phyloP scores from a whole-genome alignment of 768 basidiomycete species.

The Psilocybe subaeruginosa region DNA sequence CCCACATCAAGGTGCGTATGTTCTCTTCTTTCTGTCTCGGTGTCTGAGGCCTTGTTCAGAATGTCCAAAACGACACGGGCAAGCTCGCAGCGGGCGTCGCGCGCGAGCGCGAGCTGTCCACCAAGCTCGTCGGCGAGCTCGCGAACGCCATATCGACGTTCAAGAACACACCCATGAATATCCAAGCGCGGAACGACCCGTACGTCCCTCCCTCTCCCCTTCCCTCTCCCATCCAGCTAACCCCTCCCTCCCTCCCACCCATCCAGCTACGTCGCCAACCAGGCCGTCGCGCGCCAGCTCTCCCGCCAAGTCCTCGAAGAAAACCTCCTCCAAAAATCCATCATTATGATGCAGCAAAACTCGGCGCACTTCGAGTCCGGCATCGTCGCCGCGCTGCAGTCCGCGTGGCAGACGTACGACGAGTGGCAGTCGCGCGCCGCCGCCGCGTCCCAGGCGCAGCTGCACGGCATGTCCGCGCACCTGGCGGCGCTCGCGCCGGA shows the following conservation, averaged over 20 bases:
- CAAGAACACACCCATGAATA: conserved; percentile 92
- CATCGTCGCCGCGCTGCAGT: conserved; percentile 92
- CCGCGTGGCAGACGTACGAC: conserved; percentile 96
- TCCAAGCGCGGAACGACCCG: conserved; percentile 83
- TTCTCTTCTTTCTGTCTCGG: neutral
- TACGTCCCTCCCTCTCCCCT: conserved; percentile 43
- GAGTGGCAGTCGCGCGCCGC: conserved; percentile 91
- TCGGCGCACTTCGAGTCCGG: conserved; percentile 97
- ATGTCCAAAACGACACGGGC: conserved; percentile 94
- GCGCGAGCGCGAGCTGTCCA: conserved; percentile 88
- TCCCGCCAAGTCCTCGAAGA: conserved; percentile 95
- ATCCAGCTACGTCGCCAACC: conserved; percentile 66
- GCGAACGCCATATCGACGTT: conserved; percentile 85
- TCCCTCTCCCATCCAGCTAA: neutral
- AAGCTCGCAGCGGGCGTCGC: conserved; percentile 91
- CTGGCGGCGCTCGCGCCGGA: conserved; percentile 86
- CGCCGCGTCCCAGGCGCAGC: conserved; percentile 71
- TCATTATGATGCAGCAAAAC: conserved; percentile 98
- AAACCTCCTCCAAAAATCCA: conserved; percentile 95
- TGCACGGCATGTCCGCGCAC: conserved; percentile 66
- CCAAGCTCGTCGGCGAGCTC: conserved; percentile 85
- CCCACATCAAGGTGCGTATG: conserved; percentile 83
- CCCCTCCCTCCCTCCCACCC: neutral
- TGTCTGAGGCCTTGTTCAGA: conserved; percentile 40
- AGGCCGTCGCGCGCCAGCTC: conserved; percentile 76